These are phyloP conservation scores for Diphasiastrum complanatum DNA, from an alignment of 83 land plant species.

Conservation along the genomic window DNA sequence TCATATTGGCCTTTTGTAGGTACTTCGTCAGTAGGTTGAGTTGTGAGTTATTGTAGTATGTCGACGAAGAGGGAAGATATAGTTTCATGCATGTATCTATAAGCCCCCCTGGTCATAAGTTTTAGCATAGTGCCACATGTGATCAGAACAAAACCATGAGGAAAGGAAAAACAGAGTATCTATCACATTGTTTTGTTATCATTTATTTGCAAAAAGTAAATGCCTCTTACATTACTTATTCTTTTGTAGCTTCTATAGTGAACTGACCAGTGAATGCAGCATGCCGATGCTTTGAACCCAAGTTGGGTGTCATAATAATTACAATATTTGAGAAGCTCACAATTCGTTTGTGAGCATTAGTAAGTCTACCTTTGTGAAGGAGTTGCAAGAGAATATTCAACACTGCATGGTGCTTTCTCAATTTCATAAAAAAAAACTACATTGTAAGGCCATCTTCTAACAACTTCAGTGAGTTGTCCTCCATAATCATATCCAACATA, in stretches of 20 bases:
- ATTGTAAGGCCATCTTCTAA: constrained; percentile 34
- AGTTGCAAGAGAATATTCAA: constrained; percentile 33
- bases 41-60: too few relatives aligned
- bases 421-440: constrained; percentile 32
- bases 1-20: too few relatives aligned
- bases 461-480: constrained; percentile 34
- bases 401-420: constrained; percentile 30
- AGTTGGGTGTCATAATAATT: constrained; percentile 28
- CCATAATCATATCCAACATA: constrained; percentile 35
- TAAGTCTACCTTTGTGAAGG: constrained; percentile 33
- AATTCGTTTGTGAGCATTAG: constrained; percentile 34
- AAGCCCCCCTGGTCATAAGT: too few relatives aligned
- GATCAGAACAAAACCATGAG: too few relatives aligned
- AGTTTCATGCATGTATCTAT: too few relatives aligned
- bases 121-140: too few relatives aligned
- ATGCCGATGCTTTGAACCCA: constrained; percentile 21
- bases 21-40: too few relatives aligned
- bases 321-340: constrained; percentile 33
- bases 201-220: too few relatives aligned
- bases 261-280: constrained; percentile 40
- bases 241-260: constrained; percentile 60
- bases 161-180: too few relatives aligned
- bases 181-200: neutral
- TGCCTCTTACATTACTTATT: constrained; percentile 79
- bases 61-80: too few relatives aligned